Base-by-base conservation (phyloP, 371 early-diverging fungal genomes). In the Mortierella sp. region DNA sequence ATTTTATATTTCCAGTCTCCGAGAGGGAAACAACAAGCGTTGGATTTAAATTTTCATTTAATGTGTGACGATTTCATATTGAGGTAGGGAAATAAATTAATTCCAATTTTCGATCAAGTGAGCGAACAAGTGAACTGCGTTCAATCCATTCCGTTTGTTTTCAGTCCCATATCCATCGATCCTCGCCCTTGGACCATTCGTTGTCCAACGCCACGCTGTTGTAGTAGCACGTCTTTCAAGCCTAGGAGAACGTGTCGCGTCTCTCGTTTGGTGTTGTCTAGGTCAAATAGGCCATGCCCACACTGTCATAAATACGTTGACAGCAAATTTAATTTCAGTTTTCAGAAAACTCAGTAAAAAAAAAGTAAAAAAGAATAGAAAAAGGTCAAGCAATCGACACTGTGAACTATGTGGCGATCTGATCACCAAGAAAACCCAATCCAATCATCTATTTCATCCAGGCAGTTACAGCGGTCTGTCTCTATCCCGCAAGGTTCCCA, bases 81-180 rank as follows among this genome's bases (percentile, higher is more conserved):
- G 40, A 32, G 23, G 43, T 13, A 3, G 12, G 66, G 66, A 66
- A 56, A 56, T 66, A 66, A 65, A 13, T 32, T 3, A 55, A 26
- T 28, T 12, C 9, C 29, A 10, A 6, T 53, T 26, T 9, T 53
- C 29, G 10, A 37, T n/a, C 17, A n/a, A n/a, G n/a, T 17, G 2
- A n/a, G 53, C 15, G 28, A 13, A 29, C 23, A 19, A 45, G 40
- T 37, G 10, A 8, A 37, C n/a, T 45, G 47, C n/a, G n/a, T 60
- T 67, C 47, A 40, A 70, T 61, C 66, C 61, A 35, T 29, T 61
- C 47, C 43, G 58, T 45, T 56, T 68, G 56, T 29, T 28, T 47
- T 74, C 45, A 28, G 13, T 19, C 28, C 19, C 70, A 68, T 75
- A 75, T 75, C 75, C 75, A 75, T 75, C 75, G 69, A 75, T 75